Percentiles rank a stretch among this genome's conserved stretches.
Evolutionary conservation across 768 basidiomycete genomes (phyloP).

Genomic region (Russula sp.): DNA sequence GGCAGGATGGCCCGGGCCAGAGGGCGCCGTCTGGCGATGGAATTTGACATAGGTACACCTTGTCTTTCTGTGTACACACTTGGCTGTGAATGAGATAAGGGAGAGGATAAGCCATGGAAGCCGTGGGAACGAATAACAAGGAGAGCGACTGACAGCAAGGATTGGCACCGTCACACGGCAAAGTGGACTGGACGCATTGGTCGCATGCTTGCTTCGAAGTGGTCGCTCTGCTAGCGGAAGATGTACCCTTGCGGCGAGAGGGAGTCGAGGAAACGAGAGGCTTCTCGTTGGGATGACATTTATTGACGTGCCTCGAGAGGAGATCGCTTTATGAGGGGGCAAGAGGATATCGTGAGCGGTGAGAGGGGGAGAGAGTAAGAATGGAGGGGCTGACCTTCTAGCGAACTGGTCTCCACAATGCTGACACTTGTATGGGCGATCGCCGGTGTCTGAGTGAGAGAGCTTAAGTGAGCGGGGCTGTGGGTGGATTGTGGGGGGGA

Average conservation of each 20-base stretch:
- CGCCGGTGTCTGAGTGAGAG: conserved; percentile 64
- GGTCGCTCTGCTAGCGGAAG: conserved; percentile 61
- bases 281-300: conserved; percentile 79
- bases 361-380: neutral
- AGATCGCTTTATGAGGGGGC: conserved; percentile 51
- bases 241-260: conserved; percentile 56
- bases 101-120: conserved; percentile 1
- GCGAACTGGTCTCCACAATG: conserved; percentile 89
- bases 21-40: conserved; percentile 73
- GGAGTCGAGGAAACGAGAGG: conserved; percentile 34
- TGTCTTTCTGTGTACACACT: conserved; percentile 63
- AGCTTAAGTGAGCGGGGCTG: conserved; percentile 3
- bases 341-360: neutral
- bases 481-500: conserved; percentile 14
- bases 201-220: conserved; percentile 82
- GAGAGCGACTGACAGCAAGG: conserved; percentile 54
- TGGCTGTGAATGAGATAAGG: conserved; percentile 39
- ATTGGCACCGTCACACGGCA: conserved; percentile 74
- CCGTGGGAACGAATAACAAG: neutral
- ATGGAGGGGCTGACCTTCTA: conserved; percentile 46
- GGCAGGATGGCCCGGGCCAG: conserved; percentile 59
- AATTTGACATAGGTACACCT: conserved; percentile 79
- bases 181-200: conserved; percentile 67
- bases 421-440: conserved; percentile 84
- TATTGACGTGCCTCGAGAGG: conserved; percentile 79